Base-by-base conservation (phyloP, 2,329 filamentous ascomycete species). In the Aureobasidium melanogenum region DNA sequence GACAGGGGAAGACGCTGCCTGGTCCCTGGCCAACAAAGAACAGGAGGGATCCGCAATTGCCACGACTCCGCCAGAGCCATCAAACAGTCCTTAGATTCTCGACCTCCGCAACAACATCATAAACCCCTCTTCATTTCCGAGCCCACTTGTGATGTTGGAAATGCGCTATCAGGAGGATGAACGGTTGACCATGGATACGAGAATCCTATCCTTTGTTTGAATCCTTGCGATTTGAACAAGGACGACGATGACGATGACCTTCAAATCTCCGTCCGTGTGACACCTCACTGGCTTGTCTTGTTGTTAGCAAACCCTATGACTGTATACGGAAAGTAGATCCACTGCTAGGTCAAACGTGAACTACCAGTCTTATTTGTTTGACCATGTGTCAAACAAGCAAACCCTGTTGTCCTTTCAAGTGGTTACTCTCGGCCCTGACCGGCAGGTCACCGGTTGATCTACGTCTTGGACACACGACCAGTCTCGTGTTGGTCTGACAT, bases 311-410 rank as follows among this genome's bases (percentile, higher is more conserved):
- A 41, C 34, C 34, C n/a, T 43, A 44, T 43, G 38, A 44, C 36
- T 44, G 39, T 22, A 44, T 43, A 17, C 10, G 52, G 52, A 56
- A 54, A 39, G 17, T 17, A 44, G 39, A 30, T 28, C 41, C 54
- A 47, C 46, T 47, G 28, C 19, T 47, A 15, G 12, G 14, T 1
- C 17, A 57, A 57, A 38, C 54, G 30, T 26, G 15, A 44, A 34
- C 38, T 26, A 56, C 36, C 39, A 30, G 52, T 26, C 28, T 57
- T 57, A 47, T 57, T 57, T 57, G 41, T 57, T 57, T 57, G 54
- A 57, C 17, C 19, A 47, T 38, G 41, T 57, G 54, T 57, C 54
- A 57, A 57, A 57, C 54, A 57, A 57, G 54, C 54, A 57, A 57
- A 57, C 28, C 26, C 52, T 55, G 36, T 30, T 55, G 17, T 10